A percentile compares a stretch with the other conserved stretches of the same genome.
These are phyloP conservation scores for Thinopyrum elongatum DNA, from an alignment of 176 grass and related monocot species.

Conservation along the genomic window DNA sequence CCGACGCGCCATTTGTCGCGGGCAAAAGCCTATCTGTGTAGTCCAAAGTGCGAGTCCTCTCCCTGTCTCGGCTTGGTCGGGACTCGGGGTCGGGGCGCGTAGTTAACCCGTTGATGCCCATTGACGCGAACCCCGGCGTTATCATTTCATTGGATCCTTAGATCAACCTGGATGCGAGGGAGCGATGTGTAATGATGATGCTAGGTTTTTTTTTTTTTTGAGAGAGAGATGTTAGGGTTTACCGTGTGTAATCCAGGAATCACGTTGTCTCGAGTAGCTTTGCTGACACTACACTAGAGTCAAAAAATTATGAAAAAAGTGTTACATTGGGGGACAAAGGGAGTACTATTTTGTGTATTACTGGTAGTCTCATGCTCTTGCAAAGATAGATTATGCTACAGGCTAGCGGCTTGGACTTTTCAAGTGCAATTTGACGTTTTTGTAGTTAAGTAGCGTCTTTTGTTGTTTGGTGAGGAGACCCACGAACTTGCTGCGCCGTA, in stretches of 20 bases:
- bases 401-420: slow-evolving; percentile 6
- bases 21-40: background rate
- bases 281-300: background rate
- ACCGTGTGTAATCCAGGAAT: background rate
- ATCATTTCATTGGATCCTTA: background rate
- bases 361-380: background rate
- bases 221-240: no score
- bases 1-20: background rate
- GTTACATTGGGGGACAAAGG: no score
- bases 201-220: no score
- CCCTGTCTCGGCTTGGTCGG: background rate
- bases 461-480: slow-evolving; percentile 22
- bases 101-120: background rate
- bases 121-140: background rate
- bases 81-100: background rate
- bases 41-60: background rate
- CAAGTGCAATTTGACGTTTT: background rate
- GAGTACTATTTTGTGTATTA: background rate
- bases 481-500: slow-evolving; percentile 8
- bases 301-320: no score
- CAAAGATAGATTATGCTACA: background rate
- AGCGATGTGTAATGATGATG: background rate
- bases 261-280: background rate
- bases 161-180: background rate
- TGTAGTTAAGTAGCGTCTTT: background rate